Evolutionary conservation across 192 early-diverging fungal species (phyloP), one percentile per base, ranked within the genome.

Genomic region (Dissophora ornata): DNA sequence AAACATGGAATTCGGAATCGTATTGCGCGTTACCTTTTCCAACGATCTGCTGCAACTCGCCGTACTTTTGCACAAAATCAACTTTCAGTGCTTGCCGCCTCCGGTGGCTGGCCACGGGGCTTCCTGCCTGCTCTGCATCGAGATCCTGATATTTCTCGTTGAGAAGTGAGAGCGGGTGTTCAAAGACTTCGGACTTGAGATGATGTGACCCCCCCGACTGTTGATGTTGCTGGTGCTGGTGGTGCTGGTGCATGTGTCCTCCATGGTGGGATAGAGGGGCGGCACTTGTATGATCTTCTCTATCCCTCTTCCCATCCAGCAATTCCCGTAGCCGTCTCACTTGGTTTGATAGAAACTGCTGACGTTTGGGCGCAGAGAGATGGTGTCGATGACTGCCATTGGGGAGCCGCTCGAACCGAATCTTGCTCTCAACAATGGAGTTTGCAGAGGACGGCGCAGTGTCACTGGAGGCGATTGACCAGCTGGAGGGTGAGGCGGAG

Each of bases 21-120:
- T 10, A 21, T 41, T 9, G 12, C 12, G 12, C 10, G 5, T 57
- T 74, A 65, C 62, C 61, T 74, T 74, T 74, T 26, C 70, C 70
- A 38, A 74, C 40, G 52, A 74, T 36, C 49, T 74, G 70, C 56
- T 74, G 70, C 32, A 74, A 28, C 22, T 74, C 70, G n/a, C 70
- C 70, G n/a, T 74, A 74, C 22, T 65, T 74, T 24, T 53, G 55
- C 2, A 59, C 49, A 65, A 74, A 74, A 42, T 65, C 70, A 4
- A 13, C 29, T 22, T 63, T 63, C 21, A 65, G 46, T 13, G 61
- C 13, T 12, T 11, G 7, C 46, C 53, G 22, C 19, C 47, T 33
- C 26, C 48, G 62, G 19, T 40, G 15, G 10, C 22, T 58, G 24
- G 54, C n/a, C 12, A 41, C 28, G n/a, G 62, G 42, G 28, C 52